Evolutionary conservation across 129 eudicot species (phyloP).

Genomic region (Kitagawia praeruptora): DNA sequence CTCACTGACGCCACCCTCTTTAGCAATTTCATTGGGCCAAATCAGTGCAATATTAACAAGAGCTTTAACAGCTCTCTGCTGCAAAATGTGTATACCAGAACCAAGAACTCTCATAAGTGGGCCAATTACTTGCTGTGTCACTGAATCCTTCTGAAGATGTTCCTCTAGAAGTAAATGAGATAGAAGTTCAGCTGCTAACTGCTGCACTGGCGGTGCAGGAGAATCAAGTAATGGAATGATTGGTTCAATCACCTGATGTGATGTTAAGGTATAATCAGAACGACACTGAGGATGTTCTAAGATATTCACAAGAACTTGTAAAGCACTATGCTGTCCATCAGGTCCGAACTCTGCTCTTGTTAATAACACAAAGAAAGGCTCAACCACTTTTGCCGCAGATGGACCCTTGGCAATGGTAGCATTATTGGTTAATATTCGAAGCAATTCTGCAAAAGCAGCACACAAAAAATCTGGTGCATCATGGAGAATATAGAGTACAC

Average conservation of each 20-base stretch:
- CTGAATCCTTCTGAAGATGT: constrained; percentile 74
- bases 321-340: constrained; percentile 89
- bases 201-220: constrained; percentile 82
- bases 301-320: constrained; percentile 91
- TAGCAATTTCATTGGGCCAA: constrained; percentile 98
- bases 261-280: constrained; percentile 62
- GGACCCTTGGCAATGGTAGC: constrained; percentile 92
- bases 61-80: constrained; percentile 94
- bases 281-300: constrained; percentile 95
- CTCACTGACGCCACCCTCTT: constrained; percentile 93
- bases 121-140: constrained; percentile 83
- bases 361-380: constrained; percentile 77
- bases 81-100: constrained; percentile 86
- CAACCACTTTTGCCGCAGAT: constrained; percentile 93
- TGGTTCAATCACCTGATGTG: constrained; percentile 90
- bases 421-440: constrained; percentile 83
- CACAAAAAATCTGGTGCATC: constrained; percentile 96
- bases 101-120: constrained; percentile 87
- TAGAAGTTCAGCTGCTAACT: constrained; percentile 92
- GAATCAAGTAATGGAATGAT: constrained; percentile 87
- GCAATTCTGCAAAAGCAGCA: constrained; percentile 87
- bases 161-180: constrained; percentile 85
- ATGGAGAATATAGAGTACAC: constrained; percentile 77
- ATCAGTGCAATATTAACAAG: constrained; percentile 67
- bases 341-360: constrained; percentile 74